phyloP scores from a whole-genome alignment of 176 grass and related monocot species.

The Neostapfia colusana region DNA sequence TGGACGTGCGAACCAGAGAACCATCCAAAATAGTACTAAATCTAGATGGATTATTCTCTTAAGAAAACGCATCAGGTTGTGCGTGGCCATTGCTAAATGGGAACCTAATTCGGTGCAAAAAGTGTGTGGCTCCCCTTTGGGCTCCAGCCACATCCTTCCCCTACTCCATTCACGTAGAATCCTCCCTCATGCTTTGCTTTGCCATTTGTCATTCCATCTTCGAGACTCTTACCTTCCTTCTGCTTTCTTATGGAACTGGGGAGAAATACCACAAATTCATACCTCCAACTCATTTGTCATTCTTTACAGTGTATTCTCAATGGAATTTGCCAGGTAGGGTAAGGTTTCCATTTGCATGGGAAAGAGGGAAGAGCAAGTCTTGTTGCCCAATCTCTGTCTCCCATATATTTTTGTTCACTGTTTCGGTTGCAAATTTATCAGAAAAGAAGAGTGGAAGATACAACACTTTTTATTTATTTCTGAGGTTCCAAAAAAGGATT shows the following conservation, averaged over 20 bases:
- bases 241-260: neutral
- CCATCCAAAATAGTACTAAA: conserved; percentile 23
- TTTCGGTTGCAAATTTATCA: conserved; percentile 14
- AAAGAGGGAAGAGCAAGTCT: conserved; percentile 33
- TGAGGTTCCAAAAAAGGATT: neutral
- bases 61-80: neutral
- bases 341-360: conserved; percentile 39
- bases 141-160: neutral
- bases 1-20: conserved; percentile 4
- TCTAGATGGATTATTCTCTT: neutral
- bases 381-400: neutral
- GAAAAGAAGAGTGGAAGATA: neutral
- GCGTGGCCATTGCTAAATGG: conserved; percentile 20
- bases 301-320: neutral
- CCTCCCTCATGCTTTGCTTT: conserved; percentile 37
- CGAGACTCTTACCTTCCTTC: neutral
- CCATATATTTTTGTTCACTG: conserved; percentile 22
- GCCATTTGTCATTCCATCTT: conserved; percentile 28
- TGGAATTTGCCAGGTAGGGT: conserved; percentile 36
- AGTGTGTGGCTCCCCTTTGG: conserved; percentile 51
- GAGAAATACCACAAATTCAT: neutral
- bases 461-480: neutral
- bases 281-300: neutral
- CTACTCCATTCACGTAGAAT: conserved; percentile 30
- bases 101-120: conserved; percentile 39